Evolutionary conservation across 2,329 filamentous ascomycete species (phyloP), one percentile per base, ranked within the genome.

Genomic region (Apiospora arundinis): DNA sequence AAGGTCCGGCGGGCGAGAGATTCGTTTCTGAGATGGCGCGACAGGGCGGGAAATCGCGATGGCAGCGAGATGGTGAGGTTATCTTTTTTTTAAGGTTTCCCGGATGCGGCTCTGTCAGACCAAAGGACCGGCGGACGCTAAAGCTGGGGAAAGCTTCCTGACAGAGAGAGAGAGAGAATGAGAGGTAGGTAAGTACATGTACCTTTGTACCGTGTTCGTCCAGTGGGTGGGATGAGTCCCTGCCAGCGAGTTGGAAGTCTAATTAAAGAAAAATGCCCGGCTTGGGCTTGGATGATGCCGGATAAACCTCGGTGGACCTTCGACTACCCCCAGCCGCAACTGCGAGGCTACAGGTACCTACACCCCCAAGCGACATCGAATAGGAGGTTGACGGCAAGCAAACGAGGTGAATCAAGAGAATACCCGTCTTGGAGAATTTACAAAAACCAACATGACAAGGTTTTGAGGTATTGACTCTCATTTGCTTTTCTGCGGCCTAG

Each of bases 41-140:
- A 40, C 56, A 12, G 56, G 56, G 56, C 12, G 6, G 12, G 16
- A 16, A 63, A 28, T 63, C 32, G 56, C 32, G 32, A 63, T 40
- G 56, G 56, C 23, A 52, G 52, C 52, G 32, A 37, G 14, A 21
- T n/a, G 56, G 28, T 40, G 28, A 63, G 56, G 56, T 63, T 40
- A 63, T 63, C 56, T 63, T 63, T 40, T 63, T 40, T 60, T 63
- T 40, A 63, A 63, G 56, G 56, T 63, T 63, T n/a, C 56, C 56
- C 56, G 56, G 56, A 63, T 63, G 56, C 56, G 56, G 56, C 56
- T 63, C 32, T 63, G 28, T 28, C 56, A 63, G 56, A 63, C 56
- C 32, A 63, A 63, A 63, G 56, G 56, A 63, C 56, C 56, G 21
- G 32, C 56, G 56, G 56, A 63, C 32, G 56, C 32, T 63, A 63